These are phyloP conservation scores for Viola pubescens DNA, from an alignment of 441 rosid genomes.

Conservation along the genomic window DNA sequence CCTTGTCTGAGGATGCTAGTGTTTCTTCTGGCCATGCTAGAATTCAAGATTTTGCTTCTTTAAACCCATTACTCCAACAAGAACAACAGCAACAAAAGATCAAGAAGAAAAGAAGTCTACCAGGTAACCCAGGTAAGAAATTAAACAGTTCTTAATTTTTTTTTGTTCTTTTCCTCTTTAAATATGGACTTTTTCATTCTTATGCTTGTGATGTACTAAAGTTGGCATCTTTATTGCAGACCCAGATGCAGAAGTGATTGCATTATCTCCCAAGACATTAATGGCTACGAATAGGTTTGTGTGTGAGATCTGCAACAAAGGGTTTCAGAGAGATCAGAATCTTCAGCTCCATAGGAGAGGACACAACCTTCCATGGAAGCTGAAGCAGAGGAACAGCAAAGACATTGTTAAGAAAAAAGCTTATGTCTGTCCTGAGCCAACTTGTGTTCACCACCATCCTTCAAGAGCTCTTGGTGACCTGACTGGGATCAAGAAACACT, in stretches of 20 bases:
- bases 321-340: slow-evolving; percentile 86
- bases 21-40: slow-evolving; percentile 48
- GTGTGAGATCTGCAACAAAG: slow-evolving; percentile 87
- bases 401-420: slow-evolving; percentile 47
- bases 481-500: slow-evolving; percentile 84
- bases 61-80: slow-evolving; percentile 31
- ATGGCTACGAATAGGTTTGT: slow-evolving; percentile 77
- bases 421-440: slow-evolving; percentile 57
- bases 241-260: slow-evolving; percentile 83
- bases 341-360: slow-evolving; percentile 91
- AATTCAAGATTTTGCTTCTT: slow-evolving; percentile 41
- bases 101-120: slow-evolving; percentile 83
- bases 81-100: slow-evolving; percentile 33
- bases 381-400: slow-evolving; percentile 57
- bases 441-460: slow-evolving; percentile 65
- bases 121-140: slow-evolving; percentile 85
- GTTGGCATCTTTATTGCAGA: slow-evolving; percentile 28
- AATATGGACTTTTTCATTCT: too few relatives aligned
- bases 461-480: slow-evolving; percentile 76
- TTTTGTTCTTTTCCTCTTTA: too few relatives aligned
- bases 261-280: slow-evolving; percentile 68
- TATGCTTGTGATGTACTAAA: too few relatives aligned
- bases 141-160: too few relatives aligned
- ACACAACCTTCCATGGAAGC: slow-evolving; percentile 90
- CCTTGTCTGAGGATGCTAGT: slow-evolving; percentile 62